Conservation (phyloP, 192 early-diverging fungal genomes). For the Umbelopsis vinacea region DNA sequence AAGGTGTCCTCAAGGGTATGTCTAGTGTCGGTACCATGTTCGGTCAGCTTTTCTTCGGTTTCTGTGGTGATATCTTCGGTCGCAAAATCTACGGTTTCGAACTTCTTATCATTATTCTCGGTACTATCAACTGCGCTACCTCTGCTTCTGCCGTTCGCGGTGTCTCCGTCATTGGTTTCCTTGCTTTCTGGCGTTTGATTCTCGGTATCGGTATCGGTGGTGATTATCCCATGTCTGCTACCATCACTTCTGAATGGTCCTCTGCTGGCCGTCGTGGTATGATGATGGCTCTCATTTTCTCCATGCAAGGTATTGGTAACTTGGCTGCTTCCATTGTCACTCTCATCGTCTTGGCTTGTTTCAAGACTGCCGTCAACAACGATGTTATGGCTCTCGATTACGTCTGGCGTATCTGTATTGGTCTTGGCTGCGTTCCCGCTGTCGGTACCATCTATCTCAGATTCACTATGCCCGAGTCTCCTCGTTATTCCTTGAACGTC, state of each 20-base stretch:
- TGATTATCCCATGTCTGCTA: conserved; percentile 92
- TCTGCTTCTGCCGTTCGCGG: conserved; percentile 68
- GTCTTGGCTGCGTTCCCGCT: conserved; percentile 84
- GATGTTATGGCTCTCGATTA: conserved; percentile 78
- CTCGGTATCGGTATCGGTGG: conserved; percentile 94
- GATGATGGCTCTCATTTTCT: conserved; percentile 72
- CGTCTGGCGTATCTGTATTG: conserved; percentile 90
- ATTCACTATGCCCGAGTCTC: conserved; percentile 91
- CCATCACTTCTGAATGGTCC: conserved; percentile 91
- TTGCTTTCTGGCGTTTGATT: conserved; percentile 90
- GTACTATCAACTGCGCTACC: conserved; percentile 80
- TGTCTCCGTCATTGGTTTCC: conserved; percentile 70
- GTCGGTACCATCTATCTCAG: conserved; percentile 88
- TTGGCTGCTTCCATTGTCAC: conserved; percentile 79
- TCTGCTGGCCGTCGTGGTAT: conserved; percentile 76
- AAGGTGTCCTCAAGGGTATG: conserved; percentile 82
- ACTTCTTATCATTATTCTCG: conserved; percentile 89
- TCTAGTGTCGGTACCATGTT: conserved; percentile 84
- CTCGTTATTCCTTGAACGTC: conserved; percentile 77
- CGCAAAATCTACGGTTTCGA: conserved; percentile 87
- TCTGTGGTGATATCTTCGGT: conserved; percentile 84
- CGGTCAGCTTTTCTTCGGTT: conserved; percentile 87
- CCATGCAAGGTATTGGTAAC: conserved; percentile 94
- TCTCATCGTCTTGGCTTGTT: conserved; percentile 73
- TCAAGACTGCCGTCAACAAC: conserved; percentile 68